phyloP scores from a whole-genome alignment of 208 protist genomes.

The Acanthamoeba healyi region DNA sequence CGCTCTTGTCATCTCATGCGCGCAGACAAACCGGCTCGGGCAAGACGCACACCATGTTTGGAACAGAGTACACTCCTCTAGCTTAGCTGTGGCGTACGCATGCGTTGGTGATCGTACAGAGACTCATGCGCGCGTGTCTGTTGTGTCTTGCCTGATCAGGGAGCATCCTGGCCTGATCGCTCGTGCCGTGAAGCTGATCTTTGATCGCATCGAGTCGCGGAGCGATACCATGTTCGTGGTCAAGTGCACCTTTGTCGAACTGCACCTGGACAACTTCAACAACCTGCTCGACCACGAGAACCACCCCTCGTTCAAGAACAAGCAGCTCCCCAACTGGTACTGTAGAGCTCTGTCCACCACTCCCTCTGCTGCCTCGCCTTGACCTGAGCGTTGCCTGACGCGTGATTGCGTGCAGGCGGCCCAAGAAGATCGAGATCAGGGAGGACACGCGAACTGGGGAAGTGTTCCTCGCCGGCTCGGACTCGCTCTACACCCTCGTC shows the following conservation, averaged over 20 bases:
- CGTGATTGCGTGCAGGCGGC: neutral
- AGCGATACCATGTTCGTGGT: conserved; percentile 56
- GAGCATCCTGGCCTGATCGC: conserved; percentile 51
- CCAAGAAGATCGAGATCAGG: conserved; percentile 62
- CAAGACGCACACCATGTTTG: conserved; percentile 73
- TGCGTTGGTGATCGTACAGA: too few species aligned
- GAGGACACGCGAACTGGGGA: conserved; percentile 17
- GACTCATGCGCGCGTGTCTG: neutral
- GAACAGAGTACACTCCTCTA: neutral
- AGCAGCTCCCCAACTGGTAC: conserved; percentile 64
- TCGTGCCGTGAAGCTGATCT: conserved; percentile 35
- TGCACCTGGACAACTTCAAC: conserved; percentile 62
- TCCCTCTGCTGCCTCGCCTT: neutral
- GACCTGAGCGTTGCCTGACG: neutral
- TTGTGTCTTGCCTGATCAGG: neutral
- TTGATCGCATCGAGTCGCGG: conserved; percentile 19
- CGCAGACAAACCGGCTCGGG: conserved; percentile 69
- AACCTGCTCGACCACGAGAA: conserved; percentile 56
- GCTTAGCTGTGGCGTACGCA: neutral
- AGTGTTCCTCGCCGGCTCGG: conserved; percentile 42
- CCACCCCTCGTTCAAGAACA: conserved; percentile 43
- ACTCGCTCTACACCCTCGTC: conserved; percentile 50
- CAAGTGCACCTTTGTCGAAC: conserved; percentile 63
- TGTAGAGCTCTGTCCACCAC: neutral
- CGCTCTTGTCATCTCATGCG: neutral